Percentiles rank a stretch among this genome's conserved stretches.
phyloP scores from a whole-genome alignment of 139 green algal genomes.

The Chlamydomonas incerta region DNA sequence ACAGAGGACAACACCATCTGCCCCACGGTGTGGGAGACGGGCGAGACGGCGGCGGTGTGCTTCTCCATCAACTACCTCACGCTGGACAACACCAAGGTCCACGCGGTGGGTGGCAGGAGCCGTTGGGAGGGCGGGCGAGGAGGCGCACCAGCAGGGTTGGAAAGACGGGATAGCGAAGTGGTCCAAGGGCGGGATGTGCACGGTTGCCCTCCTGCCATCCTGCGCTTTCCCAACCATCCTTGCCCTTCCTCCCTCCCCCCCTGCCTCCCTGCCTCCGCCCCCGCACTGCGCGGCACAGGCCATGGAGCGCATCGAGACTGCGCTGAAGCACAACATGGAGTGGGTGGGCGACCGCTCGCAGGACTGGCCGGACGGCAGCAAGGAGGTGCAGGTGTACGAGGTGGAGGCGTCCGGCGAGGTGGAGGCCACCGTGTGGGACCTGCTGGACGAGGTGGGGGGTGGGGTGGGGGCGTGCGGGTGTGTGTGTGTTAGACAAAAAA shows the following conservation, averaged over 20 bases:
- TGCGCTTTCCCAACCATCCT: too few species aligned
- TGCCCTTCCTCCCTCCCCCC: background rate
- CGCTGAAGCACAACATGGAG: conserved; percentile 21
- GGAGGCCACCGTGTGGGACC: conserved; percentile 32
- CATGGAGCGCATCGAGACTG: background rate
- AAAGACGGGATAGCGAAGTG: too few species aligned
- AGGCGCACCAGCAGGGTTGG: too few species aligned
- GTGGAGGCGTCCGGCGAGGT: conserved; percentile 30
- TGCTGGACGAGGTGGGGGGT: conserved; percentile 34
- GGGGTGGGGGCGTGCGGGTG: too few species aligned
- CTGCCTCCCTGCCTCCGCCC: background rate
- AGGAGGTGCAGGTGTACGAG: conserved; percentile 39
- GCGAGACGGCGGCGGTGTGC: conserved; percentile 55
- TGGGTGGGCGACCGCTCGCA: conserved; percentile 26
- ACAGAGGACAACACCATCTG: conserved; percentile 45
- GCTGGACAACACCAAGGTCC: background rate
- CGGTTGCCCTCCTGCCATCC: too few species aligned
- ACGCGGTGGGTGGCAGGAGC: background rate
- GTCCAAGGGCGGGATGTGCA: too few species aligned
- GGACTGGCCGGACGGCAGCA: conserved; percentile 43
- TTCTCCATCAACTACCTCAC: conserved; percentile 57
- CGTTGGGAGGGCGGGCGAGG: too few species aligned
- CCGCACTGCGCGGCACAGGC: background rate
- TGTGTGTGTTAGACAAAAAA: background rate
- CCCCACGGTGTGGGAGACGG: conserved; percentile 58